Evolutionary conservation across 306 rosid genomes (phyloP), one percentile per base, ranked within the genome.

Genomic region (Erythrophleum fordii): DNA sequence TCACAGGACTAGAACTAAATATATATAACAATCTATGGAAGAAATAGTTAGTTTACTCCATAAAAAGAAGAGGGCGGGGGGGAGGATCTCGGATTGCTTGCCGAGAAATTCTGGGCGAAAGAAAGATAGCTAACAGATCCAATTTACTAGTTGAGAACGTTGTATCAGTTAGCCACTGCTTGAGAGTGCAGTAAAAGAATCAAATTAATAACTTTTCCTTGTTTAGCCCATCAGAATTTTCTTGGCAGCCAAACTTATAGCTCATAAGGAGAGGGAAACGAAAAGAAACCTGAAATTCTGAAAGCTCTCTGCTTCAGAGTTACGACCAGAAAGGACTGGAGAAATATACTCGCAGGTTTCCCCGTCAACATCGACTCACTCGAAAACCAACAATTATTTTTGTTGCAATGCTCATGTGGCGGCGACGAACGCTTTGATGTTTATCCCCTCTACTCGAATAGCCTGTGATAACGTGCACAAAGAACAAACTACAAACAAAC

Each of bases 361-460:
- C 51, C 73, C 44, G 91, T 82, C 90, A 76, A 62, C 80, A 88
- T 88, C 92, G 87, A 77, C 72, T 49, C 34, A 20, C 53, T 23
- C 81, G 28, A 49, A 65, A 61, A 44, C 69, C 77, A 18, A 81
- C 75, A 78, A 37, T 64, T 42, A 26, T 20, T 56, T 51, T 6
- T 2, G 6, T 26, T 8, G 31, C 49, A 6, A 71, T 37, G 22
- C 8, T 20, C 39, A 31, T 13, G 39, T 13, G 82, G 71, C 22
- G 53, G 25, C 62, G 70, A 59, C 73, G 79, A 34, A 13, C 8
- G 25, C 23, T 68, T 46, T 5, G 25, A 45, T 59, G 74, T 42
- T 41, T 51, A 51, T 61, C 71, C 53, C 22, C 25, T 58, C 13
- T 7, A 10, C 9, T 25, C 55, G 53, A 74, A 58, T 41, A 44